Evolutionary conservation across 1,284 basidiomycete genomes (phyloP).

Genomic region (Boletus sp.): DNA sequence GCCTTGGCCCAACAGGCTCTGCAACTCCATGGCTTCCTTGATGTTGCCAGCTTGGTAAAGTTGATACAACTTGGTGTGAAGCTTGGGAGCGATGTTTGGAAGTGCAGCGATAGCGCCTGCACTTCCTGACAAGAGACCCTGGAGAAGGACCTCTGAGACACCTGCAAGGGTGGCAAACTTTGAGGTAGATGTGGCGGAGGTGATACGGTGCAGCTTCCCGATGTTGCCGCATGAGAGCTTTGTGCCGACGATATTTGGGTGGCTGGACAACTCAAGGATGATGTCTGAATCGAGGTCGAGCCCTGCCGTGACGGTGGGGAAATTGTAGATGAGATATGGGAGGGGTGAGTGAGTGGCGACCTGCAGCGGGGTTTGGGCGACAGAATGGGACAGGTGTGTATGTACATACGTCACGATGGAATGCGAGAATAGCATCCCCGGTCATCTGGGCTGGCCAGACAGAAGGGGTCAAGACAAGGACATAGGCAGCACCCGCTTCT

Average conservation of each 20-base stretch:
- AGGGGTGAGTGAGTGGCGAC: constrained; percentile 81
- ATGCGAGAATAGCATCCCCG: constrained; percentile 55
- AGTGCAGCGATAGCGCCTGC: constrained; percentile 72
- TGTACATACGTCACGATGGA: constrained; percentile 54
- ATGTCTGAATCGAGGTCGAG: constrained; percentile 85
- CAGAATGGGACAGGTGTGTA: not conserved
- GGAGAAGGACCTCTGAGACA: constrained; percentile 61
- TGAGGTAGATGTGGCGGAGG: constrained; percentile 47
- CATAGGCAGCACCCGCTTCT: constrained; percentile 75
- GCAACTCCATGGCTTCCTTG: constrained; percentile 65
- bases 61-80: constrained; percentile 60
- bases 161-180: constrained; percentile 66
- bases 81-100: constrained; percentile 75
- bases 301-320: constrained; percentile 77
- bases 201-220: constrained; percentile 78
- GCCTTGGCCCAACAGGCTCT: constrained; percentile 65
- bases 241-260: constrained; percentile 86
- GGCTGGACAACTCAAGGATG: constrained; percentile 65
- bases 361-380: constrained; percentile 38
- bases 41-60: constrained; percentile 56
- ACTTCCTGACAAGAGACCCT: constrained; percentile 63
- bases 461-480: constrained; percentile 70
- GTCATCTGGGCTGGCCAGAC: constrained; percentile 66
- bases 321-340: constrained; percentile 90
- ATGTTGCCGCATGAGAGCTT: constrained; percentile 86